A percentile compares a stretch with the other conserved stretches of the same genome.
Evolutionary conservation across 2,329 filamentous ascomycete species (phyloP).

Genomic region (Mollisiaceae sp.): DNA sequence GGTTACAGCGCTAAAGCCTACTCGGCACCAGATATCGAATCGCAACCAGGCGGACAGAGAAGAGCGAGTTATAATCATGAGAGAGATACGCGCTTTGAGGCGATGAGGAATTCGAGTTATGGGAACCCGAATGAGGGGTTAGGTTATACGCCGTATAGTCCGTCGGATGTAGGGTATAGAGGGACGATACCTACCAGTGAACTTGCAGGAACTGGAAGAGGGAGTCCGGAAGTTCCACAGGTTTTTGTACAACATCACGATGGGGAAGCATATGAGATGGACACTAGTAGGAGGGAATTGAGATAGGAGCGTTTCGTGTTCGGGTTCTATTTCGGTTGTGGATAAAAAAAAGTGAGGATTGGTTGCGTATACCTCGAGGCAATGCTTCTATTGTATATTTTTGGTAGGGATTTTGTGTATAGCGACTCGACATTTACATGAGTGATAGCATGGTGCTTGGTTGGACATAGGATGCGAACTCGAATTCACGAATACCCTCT

Average conservation of each 20-base stretch:
- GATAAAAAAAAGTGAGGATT: background rate
- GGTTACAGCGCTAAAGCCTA: constrained; percentile 1
- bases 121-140: background rate
- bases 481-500: background rate
- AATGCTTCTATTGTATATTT: background rate
- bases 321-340: background rate
- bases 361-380: background rate
- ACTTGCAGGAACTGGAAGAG: constrained; percentile 1
- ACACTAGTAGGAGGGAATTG: constrained; percentile 18
- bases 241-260: constrained; percentile 35
- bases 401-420: background rate
- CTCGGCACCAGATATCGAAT: constrained; percentile 10
- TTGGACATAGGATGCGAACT: background rate
- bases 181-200: background rate
- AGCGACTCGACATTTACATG: background rate
- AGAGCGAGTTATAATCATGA: constrained; percentile 33
- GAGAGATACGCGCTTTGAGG: constrained; percentile 32
- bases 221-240: constrained; percentile 23
- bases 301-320: background rate
- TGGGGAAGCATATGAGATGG: constrained; percentile 29
- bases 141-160: background rate
- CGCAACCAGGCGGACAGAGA: background rate
- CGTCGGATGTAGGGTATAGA: background rate
- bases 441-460: background rate
- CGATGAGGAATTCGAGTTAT: constrained; percentile 13